Conservation (phyloP, 169 alveolate species). For the Plasmodium malariae region DNA sequence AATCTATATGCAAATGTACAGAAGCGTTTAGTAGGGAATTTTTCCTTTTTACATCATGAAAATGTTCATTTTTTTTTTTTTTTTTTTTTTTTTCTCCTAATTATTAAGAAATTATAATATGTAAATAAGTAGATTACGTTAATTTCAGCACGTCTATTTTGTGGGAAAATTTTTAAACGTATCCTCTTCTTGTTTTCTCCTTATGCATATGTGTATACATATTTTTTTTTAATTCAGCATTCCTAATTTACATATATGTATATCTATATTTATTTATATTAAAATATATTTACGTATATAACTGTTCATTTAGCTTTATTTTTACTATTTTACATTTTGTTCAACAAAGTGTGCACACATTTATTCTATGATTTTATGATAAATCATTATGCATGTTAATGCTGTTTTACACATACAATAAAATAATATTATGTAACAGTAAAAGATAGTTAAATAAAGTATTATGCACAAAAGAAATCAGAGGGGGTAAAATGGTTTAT, state of each 20-base stretch:
- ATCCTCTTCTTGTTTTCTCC: not conserved
- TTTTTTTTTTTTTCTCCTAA: too few relatives aligned
- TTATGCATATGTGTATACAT: not conserved
- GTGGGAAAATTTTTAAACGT: not conserved
- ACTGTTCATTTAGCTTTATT: too few relatives aligned
- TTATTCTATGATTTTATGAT: conserved; percentile 41
- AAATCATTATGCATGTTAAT: conserved; percentile 19
- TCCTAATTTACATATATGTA: not conserved
- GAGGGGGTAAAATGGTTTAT: not conserved
- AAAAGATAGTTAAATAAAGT: not conserved
- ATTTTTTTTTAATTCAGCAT: not conserved
- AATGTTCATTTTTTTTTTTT: conserved; percentile 1
- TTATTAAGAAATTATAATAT: too few relatives aligned
- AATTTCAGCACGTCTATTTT: not conserved
- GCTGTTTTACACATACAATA: not conserved
- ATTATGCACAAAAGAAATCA: not conserved
- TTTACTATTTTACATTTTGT: conserved; percentile 11
- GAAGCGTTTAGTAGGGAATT: not conserved
- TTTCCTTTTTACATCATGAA: not conserved
- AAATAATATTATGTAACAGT: not conserved
- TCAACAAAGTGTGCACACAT: conserved; percentile 4
- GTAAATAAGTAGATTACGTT: not conserved
- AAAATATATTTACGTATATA: not conserved
- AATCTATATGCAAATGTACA: not conserved
- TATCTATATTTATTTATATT: not conserved